Base-by-base conservation (phyloP, 768 basidiomycete genomes). In the Rubroboletus satanas region DNA sequence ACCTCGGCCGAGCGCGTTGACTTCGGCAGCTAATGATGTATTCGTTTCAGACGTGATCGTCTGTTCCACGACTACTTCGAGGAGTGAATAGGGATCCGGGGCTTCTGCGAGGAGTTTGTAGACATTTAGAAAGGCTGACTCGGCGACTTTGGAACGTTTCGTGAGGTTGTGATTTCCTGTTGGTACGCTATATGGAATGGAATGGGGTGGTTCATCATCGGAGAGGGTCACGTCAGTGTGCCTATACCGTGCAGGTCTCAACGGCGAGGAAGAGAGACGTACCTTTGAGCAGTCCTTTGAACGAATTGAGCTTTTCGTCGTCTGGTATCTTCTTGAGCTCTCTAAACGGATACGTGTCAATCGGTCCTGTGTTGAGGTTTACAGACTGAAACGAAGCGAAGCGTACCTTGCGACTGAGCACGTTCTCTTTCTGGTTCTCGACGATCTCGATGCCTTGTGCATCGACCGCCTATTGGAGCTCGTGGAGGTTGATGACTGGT, bases 281-380 rank as follows among this genome's bases (percentile, higher is more conserved):
- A 90, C 93, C 81, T 76, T 96, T 98, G 51, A 99, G 78, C 21
- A 99, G 77, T 12, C 84, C 83, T 74, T 97, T 98, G 82, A 96
- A 90, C 12, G 86, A 86, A 47, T 82, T 82, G 41, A 85, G 74
- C 72, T 98, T 98, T 68, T 95, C 91, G 21, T 84, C 82, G 56
- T 97, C 95, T 0, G 95, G 82, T 8, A 96, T 83, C 75, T 91
- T 96, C 77, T 91, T 97, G 81, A 98, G 98, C 62, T 99, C 97
- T 98, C 61, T 3, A 50, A 5, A 37, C 28, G 45, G 4, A 9
- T 8, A 28, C 3, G 17, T 41, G 49, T 54, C 18, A 39, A 41
- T 41, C 2, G 7, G 17, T 39, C 11, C 28, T 49, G 33, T 21
- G 14, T 17, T 12, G 39, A 32, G 17, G 12, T 9, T 21, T 15